phyloP scores from a whole-genome alignment of 192 early-diverging fungal species.

The Gryganskiella cystojenkinii region DNA sequence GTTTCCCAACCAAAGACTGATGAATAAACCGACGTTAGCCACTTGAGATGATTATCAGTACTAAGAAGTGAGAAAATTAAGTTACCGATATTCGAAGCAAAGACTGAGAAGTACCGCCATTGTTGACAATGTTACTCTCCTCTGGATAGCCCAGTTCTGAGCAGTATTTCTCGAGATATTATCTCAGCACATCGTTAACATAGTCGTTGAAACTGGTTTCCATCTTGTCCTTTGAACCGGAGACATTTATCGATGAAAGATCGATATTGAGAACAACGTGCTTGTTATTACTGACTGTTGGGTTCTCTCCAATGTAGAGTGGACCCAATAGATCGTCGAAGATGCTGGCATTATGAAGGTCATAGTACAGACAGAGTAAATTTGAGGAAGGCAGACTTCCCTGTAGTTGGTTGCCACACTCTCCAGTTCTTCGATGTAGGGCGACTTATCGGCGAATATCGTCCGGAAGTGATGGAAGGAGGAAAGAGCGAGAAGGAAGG shows the following conservation, averaged over 20 bases:
- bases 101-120: conserved; percentile 13
- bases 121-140: conserved; percentile 14
- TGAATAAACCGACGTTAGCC: conserved; percentile 26
- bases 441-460: conserved; percentile 47
- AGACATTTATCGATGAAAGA: conserved; percentile 38
- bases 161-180: conserved; percentile 18
- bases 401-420: conserved; percentile 17
- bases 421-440: conserved; percentile 47
- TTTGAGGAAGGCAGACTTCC: conserved; percentile 50
- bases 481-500: no score
- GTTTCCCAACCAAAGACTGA: conserved; percentile 31
- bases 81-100: conserved; percentile 21
- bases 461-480: no score
- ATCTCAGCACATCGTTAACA: conserved; percentile 21
- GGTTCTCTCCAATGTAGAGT: conserved; percentile 51
- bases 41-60: conserved; percentile 1
- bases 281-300: conserved; percentile 38
- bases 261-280: conserved; percentile 52
- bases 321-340: conserved; percentile 50
- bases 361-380: conserved; percentile 47
- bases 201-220: conserved; percentile 16
- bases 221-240: conserved; percentile 11
- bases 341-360: conserved; percentile 34
- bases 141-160: conserved; percentile 22
- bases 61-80: conserved; percentile 9